phyloP scores from a whole-genome alignment of 179 eudicot genomes.

The Amaranthus tricolor region DNA sequence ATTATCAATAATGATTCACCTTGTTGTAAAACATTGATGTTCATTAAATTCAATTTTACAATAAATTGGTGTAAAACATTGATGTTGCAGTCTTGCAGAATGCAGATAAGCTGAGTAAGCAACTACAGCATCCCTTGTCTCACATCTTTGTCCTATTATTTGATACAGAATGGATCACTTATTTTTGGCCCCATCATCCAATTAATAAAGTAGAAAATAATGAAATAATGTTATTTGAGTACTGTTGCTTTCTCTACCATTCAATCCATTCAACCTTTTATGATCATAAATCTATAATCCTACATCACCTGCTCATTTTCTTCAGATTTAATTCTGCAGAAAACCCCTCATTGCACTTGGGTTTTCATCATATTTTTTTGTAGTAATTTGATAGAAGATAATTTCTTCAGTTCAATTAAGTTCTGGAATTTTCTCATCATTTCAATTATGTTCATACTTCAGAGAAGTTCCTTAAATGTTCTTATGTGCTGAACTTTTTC shows the following conservation, averaged over 20 bases:
- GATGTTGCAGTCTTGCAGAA: background rate
- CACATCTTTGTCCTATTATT: background rate
- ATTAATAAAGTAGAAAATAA: background rate
- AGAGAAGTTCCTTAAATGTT: background rate
- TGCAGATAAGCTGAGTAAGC: constrained; percentile 11
- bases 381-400: background rate
- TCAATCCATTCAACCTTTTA: background rate
- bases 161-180: background rate
- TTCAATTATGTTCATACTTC: background rate
- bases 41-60: too few species aligned
- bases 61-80: too few species aligned
- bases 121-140: background rate
- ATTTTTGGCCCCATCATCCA: constrained; percentile 3
- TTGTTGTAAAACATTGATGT: too few species aligned
- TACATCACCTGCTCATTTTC: constrained; percentile 1
- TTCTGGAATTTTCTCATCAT: background rate
- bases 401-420: background rate
- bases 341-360: background rate
- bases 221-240: background rate
- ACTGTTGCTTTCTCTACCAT: constrained; percentile 1
- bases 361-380: background rate
- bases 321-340: background rate
- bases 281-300: background rate
- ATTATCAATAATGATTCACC: too few species aligned
- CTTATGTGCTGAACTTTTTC: background rate